Conservation (phyloP, 2,329 filamentous ascomycete genomes). For the Fusarium pseudonygamai region DNA sequence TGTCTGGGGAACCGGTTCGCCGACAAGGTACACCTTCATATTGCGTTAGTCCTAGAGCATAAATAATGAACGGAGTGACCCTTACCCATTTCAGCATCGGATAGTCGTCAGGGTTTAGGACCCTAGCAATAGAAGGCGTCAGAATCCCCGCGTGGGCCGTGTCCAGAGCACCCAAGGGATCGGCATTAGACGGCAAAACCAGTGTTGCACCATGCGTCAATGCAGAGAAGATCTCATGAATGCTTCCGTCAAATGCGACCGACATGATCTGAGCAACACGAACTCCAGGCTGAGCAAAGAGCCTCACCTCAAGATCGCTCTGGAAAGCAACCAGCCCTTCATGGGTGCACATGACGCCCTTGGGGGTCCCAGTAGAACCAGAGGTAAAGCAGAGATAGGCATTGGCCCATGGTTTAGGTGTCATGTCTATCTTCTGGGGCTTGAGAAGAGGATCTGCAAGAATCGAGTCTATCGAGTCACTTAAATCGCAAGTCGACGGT, state of each 20-base stretch:
- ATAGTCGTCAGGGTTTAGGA: background rate
- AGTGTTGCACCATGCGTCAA: background rate
- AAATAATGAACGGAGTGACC: rapidly evolving
- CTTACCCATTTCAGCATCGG: background rate
- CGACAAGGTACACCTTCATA: background rate
- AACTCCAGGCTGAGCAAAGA: background rate
- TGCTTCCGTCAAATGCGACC: background rate
- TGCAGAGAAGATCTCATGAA: background rate
- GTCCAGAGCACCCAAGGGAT: background rate
- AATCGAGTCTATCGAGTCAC: background rate
- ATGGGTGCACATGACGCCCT: background rate
- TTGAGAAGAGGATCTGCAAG: background rate
- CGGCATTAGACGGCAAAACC: background rate
- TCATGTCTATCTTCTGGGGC: background rate
- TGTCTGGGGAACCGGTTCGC: background rate
- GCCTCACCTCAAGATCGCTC: background rate
- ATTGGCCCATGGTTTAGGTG: background rate
- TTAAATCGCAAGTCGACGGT: background rate
- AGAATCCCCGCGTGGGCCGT: background rate
- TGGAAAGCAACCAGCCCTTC: background rate
- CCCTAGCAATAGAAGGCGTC: background rate
- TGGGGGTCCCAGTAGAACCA: background rate
- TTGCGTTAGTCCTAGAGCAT: background rate
- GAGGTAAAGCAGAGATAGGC: background rate
- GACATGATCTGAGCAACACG: background rate